Evolutionary conservation across 352 stramenopile species (phyloP).

Genomic region (Globisporangium iwayamae): DNA sequence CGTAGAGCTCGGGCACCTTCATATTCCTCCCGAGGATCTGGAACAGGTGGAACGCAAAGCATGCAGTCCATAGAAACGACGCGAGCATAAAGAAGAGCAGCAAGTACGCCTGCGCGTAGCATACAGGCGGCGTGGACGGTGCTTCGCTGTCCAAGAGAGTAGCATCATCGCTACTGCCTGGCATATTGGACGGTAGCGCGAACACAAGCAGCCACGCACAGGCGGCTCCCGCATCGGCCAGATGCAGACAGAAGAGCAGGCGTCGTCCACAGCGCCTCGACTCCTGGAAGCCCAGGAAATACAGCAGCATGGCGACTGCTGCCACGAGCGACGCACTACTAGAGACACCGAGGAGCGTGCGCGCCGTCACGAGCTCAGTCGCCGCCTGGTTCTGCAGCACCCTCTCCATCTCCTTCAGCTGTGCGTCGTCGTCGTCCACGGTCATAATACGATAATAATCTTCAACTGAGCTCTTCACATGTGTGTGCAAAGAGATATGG

Average conservation of each 20-base stretch:
- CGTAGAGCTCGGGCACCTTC: conserved; percentile 65
- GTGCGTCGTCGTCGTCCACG: not conserved
- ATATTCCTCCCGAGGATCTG: conserved; percentile 46
- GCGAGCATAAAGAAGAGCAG: conserved; percentile 65
- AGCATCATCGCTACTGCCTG: not conserved
- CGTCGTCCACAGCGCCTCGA: conserved; percentile 59
- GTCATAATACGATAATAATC: not conserved
- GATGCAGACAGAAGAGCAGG: conserved; percentile 61
- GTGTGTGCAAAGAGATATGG: not conserved
- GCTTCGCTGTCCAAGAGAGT: not conserved
- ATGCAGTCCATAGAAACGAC: conserved; percentile 71
- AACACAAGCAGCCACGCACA: conserved; percentile 57
- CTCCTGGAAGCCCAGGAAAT: conserved; percentile 61
- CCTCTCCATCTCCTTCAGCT: conserved; percentile 32
- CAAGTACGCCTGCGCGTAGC: conserved; percentile 42
- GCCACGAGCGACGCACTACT: conserved; percentile 37
- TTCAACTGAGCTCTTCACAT: not conserved
- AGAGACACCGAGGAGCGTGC: conserved; percentile 36
- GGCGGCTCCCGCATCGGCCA: conserved; percentile 43
- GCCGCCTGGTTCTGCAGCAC: conserved; percentile 6
- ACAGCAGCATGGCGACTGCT: conserved; percentile 48
- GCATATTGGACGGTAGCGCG: conserved; percentile 21
- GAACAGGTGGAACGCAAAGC: conserved; percentile 76
- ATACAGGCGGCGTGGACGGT: not conserved
- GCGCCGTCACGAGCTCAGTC: conserved; percentile 35